Base-by-base conservation (phyloP, 2,329 filamentous ascomycete genomes). In the Penicillium sp. region DNA sequence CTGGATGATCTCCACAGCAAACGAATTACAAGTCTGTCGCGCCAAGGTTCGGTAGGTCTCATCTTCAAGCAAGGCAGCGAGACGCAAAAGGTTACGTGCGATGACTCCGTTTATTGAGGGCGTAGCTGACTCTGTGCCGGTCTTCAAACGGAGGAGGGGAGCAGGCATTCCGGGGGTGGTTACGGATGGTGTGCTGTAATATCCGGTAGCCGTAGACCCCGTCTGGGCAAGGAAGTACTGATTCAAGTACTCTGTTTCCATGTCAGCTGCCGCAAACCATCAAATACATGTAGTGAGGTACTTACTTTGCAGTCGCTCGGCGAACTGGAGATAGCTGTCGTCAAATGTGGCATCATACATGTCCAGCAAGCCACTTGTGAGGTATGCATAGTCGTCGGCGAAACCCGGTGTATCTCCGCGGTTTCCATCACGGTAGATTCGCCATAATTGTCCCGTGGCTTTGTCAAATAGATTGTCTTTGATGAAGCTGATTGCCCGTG, bases 331-430 rank as follows among this genome's bases (percentile, higher is more conserved):
- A 76, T 89, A 90, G 42, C 77, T 76, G 60, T 88, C 86, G 53
- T 96, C 86, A 58, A 88, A 88, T 0, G 91, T 96, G 0, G 88
- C 84, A 70, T 93, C 87, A 69, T 95, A 95, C 27, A 97, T 82
- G 62, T 92, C 88, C 53, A 97, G 78, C 1, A 97, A 79, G 0
- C 92, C 93, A 47, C 88, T 85, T 47, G 92, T 89, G 39, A 97
- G 72, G 71, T 93, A 96, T 2, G 93, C 91, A 69, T 97, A 97
- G 75, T 99, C 94, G 65, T 97, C 94, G 1, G 93, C 91, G 72
- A 97, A 96, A 0, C 85, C 92, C 38, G 81, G 80, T 0, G 85
- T 86, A 16, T 85, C 80, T 27, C 87, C 86, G 8, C 85, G 80
- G 2, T 84, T 78, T 14, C 74, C 83, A 57, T 87, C 84, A 29